Evolutionary conservation across 164 flowering plant genomes (phyloP).

Genomic region (Vitis cinerea): DNA sequence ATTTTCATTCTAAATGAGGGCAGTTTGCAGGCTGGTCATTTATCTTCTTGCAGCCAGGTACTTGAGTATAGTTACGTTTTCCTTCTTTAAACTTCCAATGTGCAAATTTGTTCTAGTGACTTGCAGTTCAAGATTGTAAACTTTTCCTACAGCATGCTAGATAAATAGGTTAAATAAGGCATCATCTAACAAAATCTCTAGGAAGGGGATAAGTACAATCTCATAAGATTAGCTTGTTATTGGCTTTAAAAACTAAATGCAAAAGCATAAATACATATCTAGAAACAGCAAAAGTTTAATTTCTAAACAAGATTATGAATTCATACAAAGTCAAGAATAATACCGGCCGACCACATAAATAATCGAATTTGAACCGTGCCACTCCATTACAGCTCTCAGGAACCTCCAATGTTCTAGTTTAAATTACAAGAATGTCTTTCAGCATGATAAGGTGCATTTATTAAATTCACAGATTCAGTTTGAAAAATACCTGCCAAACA

Average conservation of each 20-base stretch:
- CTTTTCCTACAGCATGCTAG: neutral
- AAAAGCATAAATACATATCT: no score
- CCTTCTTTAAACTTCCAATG: neutral
- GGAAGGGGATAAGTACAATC: neutral
- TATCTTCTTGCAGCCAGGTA: neutral
- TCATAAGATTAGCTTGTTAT: neutral
- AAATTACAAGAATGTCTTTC: conserved; percentile 1
- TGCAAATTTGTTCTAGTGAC: neutral
- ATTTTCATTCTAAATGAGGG: no score
- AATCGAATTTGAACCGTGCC: conserved; percentile 83
- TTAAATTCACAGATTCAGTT: neutral
- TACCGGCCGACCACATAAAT: conserved; percentile 97
- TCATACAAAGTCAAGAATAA: conserved; percentile 9
- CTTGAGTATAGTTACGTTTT: neutral
- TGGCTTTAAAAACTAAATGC: neutral
- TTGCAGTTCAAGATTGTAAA: neutral
- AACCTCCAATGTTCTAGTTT: conserved; percentile 74
- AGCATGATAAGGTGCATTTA: neutral
- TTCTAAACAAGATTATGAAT: neutral
- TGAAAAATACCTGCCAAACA: conserved; percentile 88
- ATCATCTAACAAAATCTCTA: neutral
- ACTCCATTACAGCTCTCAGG: conserved; percentile 86
- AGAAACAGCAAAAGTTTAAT: no score
- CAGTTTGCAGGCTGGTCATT: neutral
- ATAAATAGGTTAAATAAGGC: neutral